Percentiles rank a stretch among this genome's conserved stretches.
These are phyloP conservation scores for Magnaporthales sp. DNA, from an alignment of 2,329 filamentous ascomycete species.

Conservation along the genomic window DNA sequence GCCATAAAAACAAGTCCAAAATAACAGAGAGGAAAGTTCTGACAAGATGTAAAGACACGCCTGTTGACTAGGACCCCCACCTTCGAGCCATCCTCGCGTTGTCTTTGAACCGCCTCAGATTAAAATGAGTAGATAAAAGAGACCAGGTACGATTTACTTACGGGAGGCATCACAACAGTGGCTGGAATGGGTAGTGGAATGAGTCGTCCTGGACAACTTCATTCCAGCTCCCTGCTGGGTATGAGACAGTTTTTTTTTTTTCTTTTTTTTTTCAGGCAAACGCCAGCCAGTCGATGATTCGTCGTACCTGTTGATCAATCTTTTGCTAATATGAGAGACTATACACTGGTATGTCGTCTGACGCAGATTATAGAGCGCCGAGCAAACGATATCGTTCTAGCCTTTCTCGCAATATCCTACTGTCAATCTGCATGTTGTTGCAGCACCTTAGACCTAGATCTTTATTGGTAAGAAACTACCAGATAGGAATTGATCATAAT, in stretches of 20 bases:
- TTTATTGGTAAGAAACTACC: background rate
- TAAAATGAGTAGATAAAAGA: background rate
- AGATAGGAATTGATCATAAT: background rate
- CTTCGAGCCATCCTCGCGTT: background rate
- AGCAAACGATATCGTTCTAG: background rate
- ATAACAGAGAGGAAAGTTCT: background rate
- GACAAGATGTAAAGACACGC: background rate
- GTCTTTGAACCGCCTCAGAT: background rate
- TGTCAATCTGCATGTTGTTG: background rate
- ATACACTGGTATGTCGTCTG: background rate
- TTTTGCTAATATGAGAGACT: background rate
- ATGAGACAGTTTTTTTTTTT: background rate
- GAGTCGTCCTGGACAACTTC: conserved; percentile 16
- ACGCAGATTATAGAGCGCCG: background rate
- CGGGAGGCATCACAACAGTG: background rate
- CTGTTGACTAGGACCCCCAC: background rate
- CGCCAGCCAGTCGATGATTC: background rate
- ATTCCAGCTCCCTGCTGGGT: background rate
- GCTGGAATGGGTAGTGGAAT: conserved; percentile 14
- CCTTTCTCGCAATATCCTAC: background rate
- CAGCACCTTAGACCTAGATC: too few species aligned
- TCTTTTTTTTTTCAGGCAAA: too few species aligned
- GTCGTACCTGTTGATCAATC: background rate
- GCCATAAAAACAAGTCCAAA: background rate
- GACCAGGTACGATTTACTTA: background rate